A percentile compares a stretch with the other conserved stretches of the same genome.
These are phyloP conservation scores for Marvania coccoides DNA, from an alignment of 139 green algal species.

Conservation along the genomic window DNA sequence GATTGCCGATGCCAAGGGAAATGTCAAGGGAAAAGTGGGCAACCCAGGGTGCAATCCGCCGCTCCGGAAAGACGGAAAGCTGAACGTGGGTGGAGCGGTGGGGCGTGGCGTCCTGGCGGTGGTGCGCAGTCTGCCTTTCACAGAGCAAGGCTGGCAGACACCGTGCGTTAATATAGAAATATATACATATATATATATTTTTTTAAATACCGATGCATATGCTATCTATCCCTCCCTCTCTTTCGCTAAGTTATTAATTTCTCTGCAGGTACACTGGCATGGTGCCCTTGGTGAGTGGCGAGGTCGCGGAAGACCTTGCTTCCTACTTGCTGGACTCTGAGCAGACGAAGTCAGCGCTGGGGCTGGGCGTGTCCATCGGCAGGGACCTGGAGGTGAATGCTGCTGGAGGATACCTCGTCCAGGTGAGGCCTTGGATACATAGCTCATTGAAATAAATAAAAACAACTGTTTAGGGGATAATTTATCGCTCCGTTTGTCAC, in stretches of 20 bases:
- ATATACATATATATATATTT: no score
- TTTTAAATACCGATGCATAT: neutral
- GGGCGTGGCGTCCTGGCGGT: constrained; percentile 68
- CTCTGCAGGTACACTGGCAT: constrained; percentile 74
- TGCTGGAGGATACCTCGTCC: constrained; percentile 80
- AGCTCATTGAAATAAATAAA: neutral
- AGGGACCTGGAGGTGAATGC: constrained; percentile 46
- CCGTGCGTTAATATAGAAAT: no score
- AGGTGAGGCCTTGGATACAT: constrained; percentile 45
- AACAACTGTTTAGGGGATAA: neutral
- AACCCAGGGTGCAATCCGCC: constrained; percentile 70
- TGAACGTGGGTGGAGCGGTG: constrained; percentile 69
- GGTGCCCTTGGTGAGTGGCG: constrained; percentile 52
- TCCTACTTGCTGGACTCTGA: constrained; percentile 72
- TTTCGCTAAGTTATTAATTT: no score
- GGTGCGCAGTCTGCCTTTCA: constrained; percentile 46
- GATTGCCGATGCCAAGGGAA: constrained; percentile 46
- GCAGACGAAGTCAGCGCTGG: constrained; percentile 77
- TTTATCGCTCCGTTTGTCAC: neutral
- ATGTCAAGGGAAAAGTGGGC: constrained; percentile 63
- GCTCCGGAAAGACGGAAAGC: constrained; percentile 70
- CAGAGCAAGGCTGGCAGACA: constrained; percentile 9
- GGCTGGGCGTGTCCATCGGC: constrained; percentile 70
- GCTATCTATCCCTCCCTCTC: constrained; percentile 9
- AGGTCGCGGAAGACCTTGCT: constrained; percentile 86